Conservation (phyloP, 495 filamentous ascomycete genomes). For the Talaromyces ruber region DNA sequence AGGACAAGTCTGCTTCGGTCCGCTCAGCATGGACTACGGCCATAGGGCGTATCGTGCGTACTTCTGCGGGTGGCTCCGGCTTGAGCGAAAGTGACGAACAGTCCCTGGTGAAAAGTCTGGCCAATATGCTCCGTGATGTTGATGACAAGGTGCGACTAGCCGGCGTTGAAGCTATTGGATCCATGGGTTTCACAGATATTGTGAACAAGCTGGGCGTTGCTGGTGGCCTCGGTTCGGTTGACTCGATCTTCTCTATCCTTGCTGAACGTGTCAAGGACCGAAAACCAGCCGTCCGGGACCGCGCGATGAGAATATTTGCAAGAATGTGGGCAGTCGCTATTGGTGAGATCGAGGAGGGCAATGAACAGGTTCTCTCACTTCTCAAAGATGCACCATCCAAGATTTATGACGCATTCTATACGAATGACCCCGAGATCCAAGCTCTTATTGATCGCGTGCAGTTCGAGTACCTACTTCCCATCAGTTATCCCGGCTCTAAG, state of each 20-base stretch:
- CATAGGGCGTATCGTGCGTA: constrained; percentile 72
- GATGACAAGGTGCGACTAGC: constrained; percentile 89
- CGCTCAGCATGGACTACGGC: constrained; percentile 77
- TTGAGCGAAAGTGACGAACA: constrained; percentile 69
- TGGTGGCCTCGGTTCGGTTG: constrained; percentile 60
- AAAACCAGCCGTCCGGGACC: constrained; percentile 70
- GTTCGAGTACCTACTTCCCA: constrained; percentile 76
- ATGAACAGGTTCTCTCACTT: constrained; percentile 62
- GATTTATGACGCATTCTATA: constrained; percentile 82
- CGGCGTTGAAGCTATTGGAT: constrained; percentile 71
- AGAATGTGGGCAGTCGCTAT: constrained; percentile 87
- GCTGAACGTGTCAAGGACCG: constrained; percentile 85
- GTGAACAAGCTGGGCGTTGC: constrained; percentile 67
- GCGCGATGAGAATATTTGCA: constrained; percentile 74
- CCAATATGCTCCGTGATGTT: constrained; percentile 71
- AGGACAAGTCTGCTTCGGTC: constrained; percentile 75
- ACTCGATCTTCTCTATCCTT: constrained; percentile 67
- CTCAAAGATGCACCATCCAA: constrained; percentile 74
- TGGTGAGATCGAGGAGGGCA: constrained; percentile 76
- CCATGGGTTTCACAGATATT: constrained; percentile 68
- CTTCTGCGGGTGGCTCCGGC: constrained; percentile 79
- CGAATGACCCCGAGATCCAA: constrained; percentile 83
- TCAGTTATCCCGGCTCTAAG: constrained; percentile 76
- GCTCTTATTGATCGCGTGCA: constrained; percentile 76
- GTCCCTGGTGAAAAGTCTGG: constrained; percentile 60